Conservation (phyloP, 345 rosid species). For the Mallotus nudiflorus region DNA sequence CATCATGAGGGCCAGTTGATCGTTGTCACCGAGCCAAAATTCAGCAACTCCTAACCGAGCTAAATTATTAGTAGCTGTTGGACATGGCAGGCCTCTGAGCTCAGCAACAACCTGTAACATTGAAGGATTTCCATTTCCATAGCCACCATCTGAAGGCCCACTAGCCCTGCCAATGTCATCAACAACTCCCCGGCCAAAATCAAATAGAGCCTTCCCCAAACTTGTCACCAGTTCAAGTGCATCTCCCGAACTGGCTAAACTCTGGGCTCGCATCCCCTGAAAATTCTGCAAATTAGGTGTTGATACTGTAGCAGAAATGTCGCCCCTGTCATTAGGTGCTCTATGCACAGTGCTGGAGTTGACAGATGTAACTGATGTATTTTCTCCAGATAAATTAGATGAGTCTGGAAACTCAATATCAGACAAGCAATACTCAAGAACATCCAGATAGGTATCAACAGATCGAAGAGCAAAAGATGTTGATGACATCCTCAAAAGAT, state of each 20-base stretch:
- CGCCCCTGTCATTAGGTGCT: slow-evolving; percentile 38
- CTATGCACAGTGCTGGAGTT: slow-evolving; percentile 21
- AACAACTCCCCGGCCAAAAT: slow-evolving; percentile 87
- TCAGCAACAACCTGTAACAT: slow-evolving; percentile 52
- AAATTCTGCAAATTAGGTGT: slow-evolving; percentile 32
- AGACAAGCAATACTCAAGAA: slow-evolving; percentile 86
- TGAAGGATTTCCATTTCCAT: slow-evolving; percentile 46
- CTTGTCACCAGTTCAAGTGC: slow-evolving; percentile 94
- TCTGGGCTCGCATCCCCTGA: slow-evolving; percentile 38
- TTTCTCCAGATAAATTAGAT: slow-evolving; percentile 34
- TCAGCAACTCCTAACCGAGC: slow-evolving; percentile 65
- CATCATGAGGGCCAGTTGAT: slow-evolving; percentile 76
- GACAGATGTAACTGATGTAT: slow-evolving; percentile 25
- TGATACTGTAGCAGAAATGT: slow-evolving; percentile 33
- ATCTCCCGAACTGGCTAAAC: slow-evolving; percentile 73
- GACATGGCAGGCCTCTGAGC: slow-evolving; percentile 81
- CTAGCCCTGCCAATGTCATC: slow-evolving; percentile 89
- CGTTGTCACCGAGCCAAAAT: slow-evolving; percentile 83
- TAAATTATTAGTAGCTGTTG: slow-evolving; percentile 74
- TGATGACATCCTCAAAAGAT: slow-evolving; percentile 64
- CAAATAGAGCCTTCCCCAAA: slow-evolving; percentile 86
- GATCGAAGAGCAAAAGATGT: slow-evolving; percentile 73
- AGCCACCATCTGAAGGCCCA: slow-evolving; percentile 40
- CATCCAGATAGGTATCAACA: slow-evolving; percentile 84
- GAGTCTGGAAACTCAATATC: slow-evolving; percentile 60